Conservation (phyloP, 371 early-diverging fungal species). For the Encephalitozoon intestinalis region DNA sequence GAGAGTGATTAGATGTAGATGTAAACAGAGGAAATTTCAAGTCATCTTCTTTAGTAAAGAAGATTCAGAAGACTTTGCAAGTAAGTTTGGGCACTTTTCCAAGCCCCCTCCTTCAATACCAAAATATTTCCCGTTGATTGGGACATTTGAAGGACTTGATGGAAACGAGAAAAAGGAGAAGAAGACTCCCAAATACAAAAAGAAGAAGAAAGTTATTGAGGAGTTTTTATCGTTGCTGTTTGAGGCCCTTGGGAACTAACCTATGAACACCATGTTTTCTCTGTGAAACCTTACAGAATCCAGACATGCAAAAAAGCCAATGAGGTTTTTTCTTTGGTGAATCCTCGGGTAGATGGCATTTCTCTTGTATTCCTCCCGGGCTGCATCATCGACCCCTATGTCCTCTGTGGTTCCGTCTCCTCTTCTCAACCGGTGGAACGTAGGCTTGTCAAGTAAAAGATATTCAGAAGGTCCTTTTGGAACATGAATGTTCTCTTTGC, state of each 20-base stretch:
- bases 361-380: slow-evolving; percentile 27
- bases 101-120: neutral
- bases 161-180: neutral
- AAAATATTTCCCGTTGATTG: neutral
- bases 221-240: neutral
- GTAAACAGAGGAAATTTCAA: slow-evolving; percentile 7
- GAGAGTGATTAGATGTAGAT: slow-evolving; percentile 2
- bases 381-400: slow-evolving; percentile 18
- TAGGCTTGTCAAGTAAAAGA: slow-evolving; percentile 72
- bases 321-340: slow-evolving; percentile 4
- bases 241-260: neutral
- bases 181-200: neutral
- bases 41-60: slow-evolving; percentile 11
- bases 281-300: slow-evolving; percentile 18
- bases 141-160: neutral
- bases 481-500: slow-evolving; percentile 69
- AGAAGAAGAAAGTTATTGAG: neutral
- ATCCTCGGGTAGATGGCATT: slow-evolving; percentile 35
- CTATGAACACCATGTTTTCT: neutral
- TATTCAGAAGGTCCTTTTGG: slow-evolving; percentile 95
- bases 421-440: slow-evolving; percentile 42
- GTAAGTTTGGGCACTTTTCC: neutral
- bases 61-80: slow-evolving; percentile 7
- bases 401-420: slow-evolving; percentile 13
- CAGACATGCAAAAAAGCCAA: slow-evolving; percentile 1